A percentile compares a stretch with the other conserved stretches of the same genome.
Evolutionary conservation across 75 land plant species (phyloP).

Genomic region (Sequoiadendron giganteum): DNA sequence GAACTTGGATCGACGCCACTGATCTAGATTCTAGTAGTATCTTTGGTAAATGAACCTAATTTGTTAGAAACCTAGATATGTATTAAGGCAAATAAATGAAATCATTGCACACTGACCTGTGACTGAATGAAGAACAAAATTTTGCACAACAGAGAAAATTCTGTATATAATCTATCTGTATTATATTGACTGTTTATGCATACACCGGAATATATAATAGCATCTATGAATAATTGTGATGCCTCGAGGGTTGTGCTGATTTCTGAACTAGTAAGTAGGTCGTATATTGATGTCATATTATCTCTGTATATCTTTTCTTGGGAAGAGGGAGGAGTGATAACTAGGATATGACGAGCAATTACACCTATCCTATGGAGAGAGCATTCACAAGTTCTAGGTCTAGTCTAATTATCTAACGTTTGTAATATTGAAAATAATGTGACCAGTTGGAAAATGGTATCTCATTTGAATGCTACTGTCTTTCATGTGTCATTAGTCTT

Average conservation of each 20-base stretch:
- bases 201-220: not conserved
- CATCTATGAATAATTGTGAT: too few species aligned
- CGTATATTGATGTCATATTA: too few species aligned
- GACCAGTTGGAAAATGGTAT: too few species aligned
- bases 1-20: not conserved
- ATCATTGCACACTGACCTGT: not conserved
- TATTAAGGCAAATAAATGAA: too few species aligned
- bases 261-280: not conserved
- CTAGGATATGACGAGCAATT: not conserved
- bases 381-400: too few species aligned
- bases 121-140: not conserved
- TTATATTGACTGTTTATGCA: not conserved
- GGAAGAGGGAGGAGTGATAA: not conserved
- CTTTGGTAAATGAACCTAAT: too few species aligned
- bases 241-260: not conserved
- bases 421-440: too few species aligned
- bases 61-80: too few species aligned
- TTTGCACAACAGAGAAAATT: not conserved
- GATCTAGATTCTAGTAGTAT: not conserved
- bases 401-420: too few species aligned
- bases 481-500: too few species aligned
- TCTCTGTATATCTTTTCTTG: too few species aligned
- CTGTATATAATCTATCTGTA: not conserved
- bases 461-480: too few species aligned
- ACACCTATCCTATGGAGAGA: not conserved